These are phyloP conservation scores for Leccinellum albellum DNA, from an alignment of 768 basidiomycete species.

Conservation along the genomic window DNA sequence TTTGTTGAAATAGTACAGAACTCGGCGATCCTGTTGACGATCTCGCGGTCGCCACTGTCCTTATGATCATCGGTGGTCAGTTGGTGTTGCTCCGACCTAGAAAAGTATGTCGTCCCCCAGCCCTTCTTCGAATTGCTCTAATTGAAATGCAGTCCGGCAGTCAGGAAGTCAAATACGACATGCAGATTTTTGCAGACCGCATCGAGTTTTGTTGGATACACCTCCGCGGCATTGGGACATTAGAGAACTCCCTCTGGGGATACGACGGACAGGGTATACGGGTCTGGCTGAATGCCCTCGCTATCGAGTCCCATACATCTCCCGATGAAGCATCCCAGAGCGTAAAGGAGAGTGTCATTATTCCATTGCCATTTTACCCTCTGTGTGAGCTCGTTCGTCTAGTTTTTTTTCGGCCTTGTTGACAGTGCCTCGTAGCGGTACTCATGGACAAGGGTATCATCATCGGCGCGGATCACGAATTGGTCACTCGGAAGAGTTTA, in stretches of 20 bases:
- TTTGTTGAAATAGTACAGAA: conserved; percentile 45
- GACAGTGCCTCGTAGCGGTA: conserved; percentile 55
- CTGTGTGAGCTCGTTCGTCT: conserved; percentile 57
- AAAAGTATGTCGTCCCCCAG: conserved; percentile 50
- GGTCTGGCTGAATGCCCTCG: conserved; percentile 93
- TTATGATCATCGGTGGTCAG: conserved; percentile 93
- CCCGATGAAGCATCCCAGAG: conserved; percentile 38
- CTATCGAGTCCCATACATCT: conserved; percentile 64
- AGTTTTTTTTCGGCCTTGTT: neutral
- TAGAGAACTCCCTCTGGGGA: conserved; percentile 98
- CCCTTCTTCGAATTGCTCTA: neutral
- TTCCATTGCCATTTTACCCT: conserved; percentile 92
- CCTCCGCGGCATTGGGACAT: conserved; percentile 83
- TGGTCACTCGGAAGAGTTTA: conserved; percentile 65
- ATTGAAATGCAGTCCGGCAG: conserved; percentile 57
- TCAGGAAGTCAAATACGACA: conserved; percentile 93
- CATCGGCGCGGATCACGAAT: conserved; percentile 91
- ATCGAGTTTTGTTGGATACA: conserved; percentile 99
- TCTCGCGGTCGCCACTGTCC: conserved; percentile 87
- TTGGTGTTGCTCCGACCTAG: conserved; percentile 85
- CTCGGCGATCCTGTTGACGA: conserved; percentile 93
- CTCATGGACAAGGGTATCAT: conserved; percentile 99
- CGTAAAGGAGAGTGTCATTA: conserved; percentile 91
- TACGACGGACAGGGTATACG: conserved; percentile 88
- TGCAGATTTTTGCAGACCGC: conserved; percentile 94